A percentile compares a stretch with the other conserved stretches of the same genome.
phyloP scores from a whole-genome alignment of 2,329 filamentous ascomycete genomes.

The Diaporthe vaccinii region DNA sequence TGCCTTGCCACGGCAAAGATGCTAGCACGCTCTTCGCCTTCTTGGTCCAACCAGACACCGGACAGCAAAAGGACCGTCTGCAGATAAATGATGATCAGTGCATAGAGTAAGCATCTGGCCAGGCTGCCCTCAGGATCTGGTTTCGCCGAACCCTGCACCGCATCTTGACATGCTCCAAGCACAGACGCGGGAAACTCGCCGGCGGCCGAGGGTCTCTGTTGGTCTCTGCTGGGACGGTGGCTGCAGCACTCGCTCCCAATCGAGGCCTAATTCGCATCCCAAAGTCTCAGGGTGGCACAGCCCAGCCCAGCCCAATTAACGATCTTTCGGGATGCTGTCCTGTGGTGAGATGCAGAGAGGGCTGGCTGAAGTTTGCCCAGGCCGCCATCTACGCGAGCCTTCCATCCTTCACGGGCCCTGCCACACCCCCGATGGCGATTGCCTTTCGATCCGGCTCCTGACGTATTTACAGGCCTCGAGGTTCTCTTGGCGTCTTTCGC shows the following conservation, averaged over 20 bases:
- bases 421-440: slow-evolving; percentile 5
- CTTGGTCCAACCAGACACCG: background rate
- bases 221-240: background rate
- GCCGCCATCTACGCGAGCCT: background rate
- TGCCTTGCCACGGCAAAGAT: background rate
- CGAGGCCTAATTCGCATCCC: background rate
- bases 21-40: background rate
- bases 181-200: background rate
- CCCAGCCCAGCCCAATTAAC: slow-evolving; percentile 9
- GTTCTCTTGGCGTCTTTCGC: background rate
- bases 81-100: background rate
- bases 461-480: background rate
- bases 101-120: background rate
- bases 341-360: background rate
- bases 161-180: slow-evolving; percentile 14
- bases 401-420: background rate
- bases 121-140: background rate
- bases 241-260: slow-evolving; percentile 14
- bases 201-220: background rate
- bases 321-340: background rate
- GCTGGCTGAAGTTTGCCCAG: slow-evolving; percentile 21
- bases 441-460: slow-evolving; percentile 15
- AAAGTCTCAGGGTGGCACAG: slow-evolving; percentile 10
- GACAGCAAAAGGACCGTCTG: slow-evolving; percentile 3
- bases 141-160: background rate